A percentile compares a stretch with the other conserved stretches of the same genome.
phyloP scores from a whole-genome alignment of 208 protist species.

The Trypanosoma lewisi region DNA sequence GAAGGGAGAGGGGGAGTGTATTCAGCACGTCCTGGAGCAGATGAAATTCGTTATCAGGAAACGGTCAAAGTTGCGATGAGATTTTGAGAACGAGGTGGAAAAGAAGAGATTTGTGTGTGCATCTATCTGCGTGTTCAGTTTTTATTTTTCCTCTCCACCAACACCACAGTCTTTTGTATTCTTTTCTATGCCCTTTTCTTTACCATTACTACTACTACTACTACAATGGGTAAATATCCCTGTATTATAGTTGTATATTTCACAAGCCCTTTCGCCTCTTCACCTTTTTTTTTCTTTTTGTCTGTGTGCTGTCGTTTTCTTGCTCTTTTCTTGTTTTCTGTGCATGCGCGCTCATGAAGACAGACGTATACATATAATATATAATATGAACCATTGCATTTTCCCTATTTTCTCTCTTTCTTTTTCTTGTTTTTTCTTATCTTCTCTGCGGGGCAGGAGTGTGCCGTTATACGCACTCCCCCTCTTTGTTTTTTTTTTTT shows the following conservation, averaged over 20 bases:
- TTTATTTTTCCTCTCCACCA: slow-evolving; percentile 20
- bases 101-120: background rate
- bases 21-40: slow-evolving; percentile 31
- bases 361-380: too few species aligned
- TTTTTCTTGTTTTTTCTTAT: background rate
- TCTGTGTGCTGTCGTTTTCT: background rate
- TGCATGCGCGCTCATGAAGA: background rate
- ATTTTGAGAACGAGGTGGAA: background rate
- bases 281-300: background rate
- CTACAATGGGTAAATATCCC: too few species aligned
- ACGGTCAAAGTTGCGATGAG: slow-evolving; percentile 4
- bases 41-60: slow-evolving; percentile 12
- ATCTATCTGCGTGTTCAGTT: slow-evolving; percentile 1
- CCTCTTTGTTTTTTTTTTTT: background rate
- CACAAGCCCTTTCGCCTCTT: background rate
- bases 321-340: slow-evolving; percentile 1
- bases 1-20: slow-evolving; percentile 24
- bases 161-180: too few species aligned
- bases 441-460: background rate
- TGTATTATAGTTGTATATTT: background rate
- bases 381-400: too few species aligned
- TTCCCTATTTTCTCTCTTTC: background rate
- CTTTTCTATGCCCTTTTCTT: too few species aligned
- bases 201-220: too few species aligned
- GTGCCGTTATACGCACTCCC: background rate